Conservation (phyloP, 768 basidiomycete genomes). For the Tricholoma furcatifolium region DNA sequence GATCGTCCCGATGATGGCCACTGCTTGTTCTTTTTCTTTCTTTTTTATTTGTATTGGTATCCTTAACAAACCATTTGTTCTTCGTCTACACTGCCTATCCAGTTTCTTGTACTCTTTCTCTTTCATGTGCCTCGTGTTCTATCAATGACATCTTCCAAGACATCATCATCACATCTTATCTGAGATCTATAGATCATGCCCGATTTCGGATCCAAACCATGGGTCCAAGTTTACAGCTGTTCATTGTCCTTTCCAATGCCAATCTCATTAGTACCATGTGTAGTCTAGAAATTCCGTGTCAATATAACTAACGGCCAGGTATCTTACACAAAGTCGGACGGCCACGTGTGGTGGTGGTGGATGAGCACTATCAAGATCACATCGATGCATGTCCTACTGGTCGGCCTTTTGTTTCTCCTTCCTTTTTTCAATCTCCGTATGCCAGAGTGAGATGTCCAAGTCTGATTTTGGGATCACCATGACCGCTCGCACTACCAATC, state of each 20-base stretch:
- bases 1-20: slow-evolving; percentile 8
- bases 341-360: too few species aligned
- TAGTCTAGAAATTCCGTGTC: background rate
- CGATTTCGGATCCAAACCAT: slow-evolving; percentile 21
- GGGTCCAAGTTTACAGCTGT: slow-evolving; percentile 1
- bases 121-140: slow-evolving; percentile 8
- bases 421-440: slow-evolving; percentile 27
- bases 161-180: slow-evolving; percentile 28
- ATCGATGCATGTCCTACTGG: background rate
- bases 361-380: background rate
- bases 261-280: background rate
- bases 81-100: background rate
- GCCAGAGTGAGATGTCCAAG: slow-evolving; percentile 49
- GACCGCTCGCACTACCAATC: slow-evolving; percentile 53
- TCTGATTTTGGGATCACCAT: slow-evolving; percentile 46
- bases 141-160: background rate
- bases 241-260: background rate
- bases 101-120: background rate
- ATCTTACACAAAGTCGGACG: too few species aligned
- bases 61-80: background rate
- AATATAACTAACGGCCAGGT: too few species aligned
- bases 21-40: slow-evolving; percentile 7
- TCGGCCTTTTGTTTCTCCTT: background rate
- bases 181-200: slow-evolving; percentile 22
- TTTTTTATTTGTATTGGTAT: background rate